Conservation (phyloP, 805 yeast species). For the Lipomyces orientalis region DNA sequence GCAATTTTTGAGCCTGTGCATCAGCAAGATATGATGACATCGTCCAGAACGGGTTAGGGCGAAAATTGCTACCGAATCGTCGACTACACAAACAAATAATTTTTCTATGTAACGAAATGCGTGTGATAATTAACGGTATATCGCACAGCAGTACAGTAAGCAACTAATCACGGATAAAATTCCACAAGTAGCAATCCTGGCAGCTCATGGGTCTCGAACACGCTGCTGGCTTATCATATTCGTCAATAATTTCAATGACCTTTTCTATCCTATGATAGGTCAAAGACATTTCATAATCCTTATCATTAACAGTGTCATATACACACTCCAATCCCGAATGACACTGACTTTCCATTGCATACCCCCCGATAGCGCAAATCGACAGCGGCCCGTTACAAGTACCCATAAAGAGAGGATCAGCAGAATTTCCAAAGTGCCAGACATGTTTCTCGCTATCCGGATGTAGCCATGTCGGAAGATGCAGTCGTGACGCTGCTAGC, state of each 20-base stretch:
- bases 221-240: conserved; percentile 75
- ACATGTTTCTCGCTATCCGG: conserved; percentile 78
- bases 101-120: background rate
- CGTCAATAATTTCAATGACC: conserved; percentile 75
- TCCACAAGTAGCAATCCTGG: conserved; percentile 35
- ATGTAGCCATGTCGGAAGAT: conserved; percentile 76
- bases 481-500: conserved; percentile 80
- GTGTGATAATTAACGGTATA: background rate
- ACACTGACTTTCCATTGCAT: conserved; percentile 96
- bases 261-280: conserved; percentile 89
- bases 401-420: conserved; percentile 96
- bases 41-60: no score
- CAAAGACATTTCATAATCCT: conserved; percentile 89
- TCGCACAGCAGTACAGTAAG: background rate
- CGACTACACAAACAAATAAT: background rate
- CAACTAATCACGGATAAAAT: conserved; percentile 7
- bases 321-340: conserved; percentile 88
- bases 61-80: no score
- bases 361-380: conserved; percentile 88
- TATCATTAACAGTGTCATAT: conserved; percentile 86
- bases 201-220: conserved; percentile 50
- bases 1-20: background rate
- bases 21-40: no score
- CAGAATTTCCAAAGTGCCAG: conserved; percentile 96
- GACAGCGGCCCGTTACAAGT: conserved; percentile 94